Evolutionary conservation across 2,329 filamentous ascomycete species (phyloP).

Genomic region (Blastomyces silverae): DNA sequence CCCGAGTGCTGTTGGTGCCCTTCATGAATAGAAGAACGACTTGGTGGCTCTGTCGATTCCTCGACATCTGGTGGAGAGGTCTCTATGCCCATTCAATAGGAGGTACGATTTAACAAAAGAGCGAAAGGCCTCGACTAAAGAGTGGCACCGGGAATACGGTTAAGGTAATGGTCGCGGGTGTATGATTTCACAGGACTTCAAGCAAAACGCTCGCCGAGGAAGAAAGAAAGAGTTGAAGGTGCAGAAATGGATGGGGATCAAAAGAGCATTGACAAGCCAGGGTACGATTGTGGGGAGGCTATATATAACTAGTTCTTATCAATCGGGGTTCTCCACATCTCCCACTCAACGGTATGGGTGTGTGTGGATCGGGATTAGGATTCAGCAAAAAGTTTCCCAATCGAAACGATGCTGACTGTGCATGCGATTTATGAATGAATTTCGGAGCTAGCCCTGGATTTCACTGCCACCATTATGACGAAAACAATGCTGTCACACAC

Average conservation of each 20-base stretch:
- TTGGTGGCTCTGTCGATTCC: constrained; percentile 39
- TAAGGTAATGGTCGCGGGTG: not conserved
- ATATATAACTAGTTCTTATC: constrained; percentile 9
- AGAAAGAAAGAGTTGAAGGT: not conserved
- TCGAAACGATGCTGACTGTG: not conserved
- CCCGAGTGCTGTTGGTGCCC: constrained; percentile 22
- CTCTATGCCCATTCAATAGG: constrained; percentile 39
- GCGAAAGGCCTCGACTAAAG: constrained; percentile 1
- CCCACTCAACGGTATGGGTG: not conserved
- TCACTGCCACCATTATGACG: constrained; percentile 12
- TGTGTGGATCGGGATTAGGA: not conserved
- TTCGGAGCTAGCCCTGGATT: not conserved
- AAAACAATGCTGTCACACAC: not conserved
- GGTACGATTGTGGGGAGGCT: not conserved
- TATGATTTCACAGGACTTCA: not conserved
- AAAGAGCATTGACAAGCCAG: not conserved
- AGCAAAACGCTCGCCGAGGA: not conserved
- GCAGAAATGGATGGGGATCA: not conserved
- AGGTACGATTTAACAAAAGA: constrained; percentile 7
- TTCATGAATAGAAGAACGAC: constrained; percentile 30
- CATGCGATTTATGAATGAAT: not conserved
- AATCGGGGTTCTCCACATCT: constrained; percentile 1
- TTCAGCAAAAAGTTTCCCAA: constrained; percentile 5
- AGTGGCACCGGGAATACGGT: not conserved
- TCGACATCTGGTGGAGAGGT: constrained; percentile 35